phyloP scores from a whole-genome alignment of 2,329 filamentous ascomycete genomes.

The Fusarium mundagurra region DNA sequence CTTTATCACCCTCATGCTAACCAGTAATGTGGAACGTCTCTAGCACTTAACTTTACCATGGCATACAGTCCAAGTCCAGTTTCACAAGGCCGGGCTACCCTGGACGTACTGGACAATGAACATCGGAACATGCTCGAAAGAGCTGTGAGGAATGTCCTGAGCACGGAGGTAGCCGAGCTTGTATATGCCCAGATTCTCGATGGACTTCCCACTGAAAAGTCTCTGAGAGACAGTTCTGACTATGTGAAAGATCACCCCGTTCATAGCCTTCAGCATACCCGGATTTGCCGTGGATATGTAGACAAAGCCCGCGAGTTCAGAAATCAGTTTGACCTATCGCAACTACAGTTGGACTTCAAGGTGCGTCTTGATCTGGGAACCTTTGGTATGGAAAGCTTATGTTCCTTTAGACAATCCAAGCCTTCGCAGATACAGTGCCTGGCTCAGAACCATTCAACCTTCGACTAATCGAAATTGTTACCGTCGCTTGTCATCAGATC shows the following conservation, averaged over 20 bases:
- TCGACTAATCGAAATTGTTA: constrained; percentile 15
- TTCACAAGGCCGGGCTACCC: accelerated
- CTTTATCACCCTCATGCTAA: background rate
- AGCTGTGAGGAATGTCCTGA: background rate
- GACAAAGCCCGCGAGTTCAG: constrained; percentile 6
- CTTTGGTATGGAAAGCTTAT: accelerated
- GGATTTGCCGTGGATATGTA: constrained; percentile 1
- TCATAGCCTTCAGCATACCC: accelerated
- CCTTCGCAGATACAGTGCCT: background rate
- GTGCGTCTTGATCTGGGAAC: background rate
- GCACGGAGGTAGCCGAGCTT: background rate
- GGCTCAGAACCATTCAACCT: background rate
- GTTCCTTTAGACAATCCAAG: background rate
- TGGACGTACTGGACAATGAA: background rate
- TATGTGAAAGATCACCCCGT: background rate
- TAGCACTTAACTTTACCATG: background rate
- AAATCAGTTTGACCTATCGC: background rate
- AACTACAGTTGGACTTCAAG: accelerated
- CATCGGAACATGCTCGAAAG: background rate
- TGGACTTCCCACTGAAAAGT: constrained; percentile 2
- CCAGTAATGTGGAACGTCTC: background rate
- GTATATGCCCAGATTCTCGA: constrained; percentile 20
- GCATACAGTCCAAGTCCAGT: background rate
- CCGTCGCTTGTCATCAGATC: constrained; percentile 17
- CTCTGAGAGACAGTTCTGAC: background rate